Evolutionary conservation across 495 filamentous ascomycete species (phyloP).

Genomic region (Jackrogersella multiformis): DNA sequence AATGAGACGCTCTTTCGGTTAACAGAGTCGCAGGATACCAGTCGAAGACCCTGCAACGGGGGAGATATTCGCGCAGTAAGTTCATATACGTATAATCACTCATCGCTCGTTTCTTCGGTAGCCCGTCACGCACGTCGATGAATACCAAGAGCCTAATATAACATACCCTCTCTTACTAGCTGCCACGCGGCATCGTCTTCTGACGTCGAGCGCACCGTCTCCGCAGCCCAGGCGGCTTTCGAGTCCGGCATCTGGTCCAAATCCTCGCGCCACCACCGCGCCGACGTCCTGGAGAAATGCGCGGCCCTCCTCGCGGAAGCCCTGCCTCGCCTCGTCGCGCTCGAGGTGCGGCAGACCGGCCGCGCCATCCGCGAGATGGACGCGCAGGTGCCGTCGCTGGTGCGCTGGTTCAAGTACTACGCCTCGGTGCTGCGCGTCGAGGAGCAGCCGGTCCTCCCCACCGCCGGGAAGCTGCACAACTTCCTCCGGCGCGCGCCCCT

Average conservation of each 20-base stretch:
- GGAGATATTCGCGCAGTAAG: constrained; percentile 49
- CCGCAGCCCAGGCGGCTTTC: constrained; percentile 58
- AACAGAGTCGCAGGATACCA: constrained; percentile 40
- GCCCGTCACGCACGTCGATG: neutral
- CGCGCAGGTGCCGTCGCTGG: constrained; percentile 68
- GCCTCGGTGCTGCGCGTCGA: constrained; percentile 66
- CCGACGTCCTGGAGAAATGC: constrained; percentile 65
- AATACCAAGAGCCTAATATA: neutral
- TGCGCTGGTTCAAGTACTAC: constrained; percentile 73
- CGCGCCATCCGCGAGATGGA: constrained; percentile 71
- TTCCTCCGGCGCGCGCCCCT: constrained; percentile 67
- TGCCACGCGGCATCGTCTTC: constrained; percentile 61
- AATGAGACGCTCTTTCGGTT: neutral
- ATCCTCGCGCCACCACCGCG: constrained; percentile 61
- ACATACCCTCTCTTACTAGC: constrained; percentile 38
- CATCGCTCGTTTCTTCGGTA: neutral
- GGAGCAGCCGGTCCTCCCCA: constrained; percentile 68
- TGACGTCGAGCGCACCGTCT: constrained; percentile 58
- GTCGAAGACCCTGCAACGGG: constrained; percentile 51
- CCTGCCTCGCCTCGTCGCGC: constrained; percentile 60
- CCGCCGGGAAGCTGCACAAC: constrained; percentile 68
- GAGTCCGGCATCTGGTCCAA: constrained; percentile 66
- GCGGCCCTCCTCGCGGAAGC: constrained; percentile 60
- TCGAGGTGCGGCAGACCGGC: constrained; percentile 70
- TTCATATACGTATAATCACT: neutral